phyloP scores from a whole-genome alignment of 257 asterid species.

The Solanum rostratum region DNA sequence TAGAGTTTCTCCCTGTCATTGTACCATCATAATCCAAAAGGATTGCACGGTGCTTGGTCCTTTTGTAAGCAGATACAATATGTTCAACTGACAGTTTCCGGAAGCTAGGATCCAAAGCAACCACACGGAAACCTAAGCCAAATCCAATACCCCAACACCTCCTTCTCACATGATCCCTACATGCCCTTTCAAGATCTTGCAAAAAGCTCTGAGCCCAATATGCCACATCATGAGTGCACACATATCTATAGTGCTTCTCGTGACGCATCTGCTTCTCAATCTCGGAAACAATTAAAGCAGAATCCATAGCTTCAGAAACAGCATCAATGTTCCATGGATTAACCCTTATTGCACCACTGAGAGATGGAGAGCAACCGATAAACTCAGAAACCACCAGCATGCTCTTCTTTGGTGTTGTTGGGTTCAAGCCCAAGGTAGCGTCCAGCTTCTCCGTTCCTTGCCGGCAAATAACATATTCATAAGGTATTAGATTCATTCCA shows the following conservation, averaged over 20 bases:
- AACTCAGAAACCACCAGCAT: constrained; percentile 78
- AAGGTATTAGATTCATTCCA: constrained; percentile 85
- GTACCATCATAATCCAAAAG: constrained; percentile 83
- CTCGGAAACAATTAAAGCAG: constrained; percentile 56
- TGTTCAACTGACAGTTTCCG: constrained; percentile 75
- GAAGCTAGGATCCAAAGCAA: constrained; percentile 80
- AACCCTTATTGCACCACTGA: constrained; percentile 78
- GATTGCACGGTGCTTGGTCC: constrained; percentile 65
- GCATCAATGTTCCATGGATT: constrained; percentile 81
- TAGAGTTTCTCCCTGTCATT: constrained; percentile 38
- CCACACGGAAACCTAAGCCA: constrained; percentile 72
- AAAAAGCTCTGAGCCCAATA: constrained; percentile 86
- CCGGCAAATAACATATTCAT: constrained; percentile 66
- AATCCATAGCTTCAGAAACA: constrained; percentile 77
- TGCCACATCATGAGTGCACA: constrained; percentile 74
- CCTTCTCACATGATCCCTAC: constrained; percentile 66
- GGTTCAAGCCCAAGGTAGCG: constrained; percentile 32
- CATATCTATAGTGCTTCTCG: constrained; percentile 75
- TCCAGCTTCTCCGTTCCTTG: constrained; percentile 63
- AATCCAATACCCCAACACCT: constrained; percentile 91
- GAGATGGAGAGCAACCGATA: constrained; percentile 76
- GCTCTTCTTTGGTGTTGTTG: constrained; percentile 52
- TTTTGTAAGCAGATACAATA: constrained; percentile 76
- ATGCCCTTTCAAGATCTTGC: constrained; percentile 78
- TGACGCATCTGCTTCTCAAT: constrained; percentile 76